These are phyloP conservation scores for Metschnikowia orientalis DNA, from an alignment of 805 yeast genomes.

Conservation along the genomic window DNA sequence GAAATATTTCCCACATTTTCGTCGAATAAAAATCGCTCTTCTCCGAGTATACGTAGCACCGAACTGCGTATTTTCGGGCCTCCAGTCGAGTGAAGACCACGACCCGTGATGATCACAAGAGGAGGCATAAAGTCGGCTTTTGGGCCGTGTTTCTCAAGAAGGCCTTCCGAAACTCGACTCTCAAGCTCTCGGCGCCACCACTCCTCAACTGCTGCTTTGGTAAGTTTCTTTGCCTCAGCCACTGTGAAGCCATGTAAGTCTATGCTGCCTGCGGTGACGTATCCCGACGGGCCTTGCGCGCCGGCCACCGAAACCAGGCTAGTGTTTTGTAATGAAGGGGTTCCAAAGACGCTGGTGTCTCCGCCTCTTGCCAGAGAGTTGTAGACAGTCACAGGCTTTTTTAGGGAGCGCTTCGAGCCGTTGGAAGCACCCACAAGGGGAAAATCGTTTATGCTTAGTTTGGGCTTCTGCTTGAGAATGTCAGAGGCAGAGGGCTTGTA, in stretches of 20 bases:
- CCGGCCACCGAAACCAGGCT: not conserved
- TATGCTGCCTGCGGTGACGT: conserved; percentile 15
- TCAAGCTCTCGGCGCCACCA: conserved; percentile 66
- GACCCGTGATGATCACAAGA: conserved; percentile 55
- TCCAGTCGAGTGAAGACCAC: conserved; percentile 64
- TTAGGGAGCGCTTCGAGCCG: not conserved
- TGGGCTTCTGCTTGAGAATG: conserved; percentile 1
- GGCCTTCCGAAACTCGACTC: conserved; percentile 39
- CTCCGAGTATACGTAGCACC: conserved; percentile 38
- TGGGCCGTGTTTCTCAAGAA: conserved; percentile 27
- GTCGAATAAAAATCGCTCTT: conserved; percentile 37
- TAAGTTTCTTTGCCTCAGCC: conserved; percentile 40
- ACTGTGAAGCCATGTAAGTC: conserved; percentile 59
- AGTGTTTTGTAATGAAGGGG: not conserved
- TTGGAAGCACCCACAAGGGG: conserved; percentile 1
- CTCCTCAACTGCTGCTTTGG: conserved; percentile 30
- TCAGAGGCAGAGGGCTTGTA: conserved; percentile 1
- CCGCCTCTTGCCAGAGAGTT: conserved; percentile 2
- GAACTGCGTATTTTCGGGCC: conserved; percentile 46
- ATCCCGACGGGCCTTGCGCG: not conserved
- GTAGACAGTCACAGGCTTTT: not conserved
- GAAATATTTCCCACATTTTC: conserved; percentile 44
- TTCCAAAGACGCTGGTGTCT: not conserved
- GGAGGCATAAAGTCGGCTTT: conserved; percentile 41
- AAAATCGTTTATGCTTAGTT: not conserved